Evolutionary conservation across 768 basidiomycete species (phyloP).

Genomic region (Gymnopilus junonius): DNA sequence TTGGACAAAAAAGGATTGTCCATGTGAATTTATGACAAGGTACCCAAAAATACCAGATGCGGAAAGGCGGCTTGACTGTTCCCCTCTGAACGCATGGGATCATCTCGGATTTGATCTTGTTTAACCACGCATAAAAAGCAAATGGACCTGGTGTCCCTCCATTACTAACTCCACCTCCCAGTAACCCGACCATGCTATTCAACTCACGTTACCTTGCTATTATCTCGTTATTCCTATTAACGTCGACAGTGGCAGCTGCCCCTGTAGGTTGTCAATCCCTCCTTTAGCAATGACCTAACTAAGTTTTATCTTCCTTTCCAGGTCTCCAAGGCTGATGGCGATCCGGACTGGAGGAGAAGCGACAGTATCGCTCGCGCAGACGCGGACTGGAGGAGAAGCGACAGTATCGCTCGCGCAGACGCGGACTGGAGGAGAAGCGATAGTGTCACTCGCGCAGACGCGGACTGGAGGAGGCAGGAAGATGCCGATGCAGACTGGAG

Average conservation of each 20-base stretch:
- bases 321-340: conserved; percentile 16
- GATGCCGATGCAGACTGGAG: conserved; percentile 11
- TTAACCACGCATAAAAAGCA: conserved; percentile 41
- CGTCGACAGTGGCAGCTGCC: conserved; percentile 35
- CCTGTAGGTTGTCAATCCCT: conserved; percentile 36
- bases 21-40: conserved; percentile 35
- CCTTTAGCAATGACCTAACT: conserved; percentile 9
- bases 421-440: conserved; percentile 26
- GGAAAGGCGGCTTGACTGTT: conserved; percentile 41
- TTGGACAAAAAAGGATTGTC: conserved; percentile 25
- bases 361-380: conserved; percentile 14
- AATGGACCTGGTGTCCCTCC: conserved; percentile 22
- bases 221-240: conserved; percentile 36
- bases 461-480: conserved; percentile 21
- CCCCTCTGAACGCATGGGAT: conserved; percentile 33
- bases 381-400: conserved; percentile 25
- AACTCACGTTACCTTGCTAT: conserved; percentile 38
- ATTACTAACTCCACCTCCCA: conserved; percentile 28
- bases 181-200: conserved; percentile 34
- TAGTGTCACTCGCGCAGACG: conserved; percentile 10
- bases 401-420: conserved; percentile 10
- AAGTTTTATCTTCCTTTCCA: conserved; percentile 10
- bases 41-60: conserved; percentile 33
- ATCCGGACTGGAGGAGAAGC: conserved; percentile 25
- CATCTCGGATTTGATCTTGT: conserved; percentile 38